Evolutionary conservation across 1,284 basidiomycete genomes (phyloP), one percentile per base, ranked within the genome.

Genomic region (Gymnopus androsaceus): DNA sequence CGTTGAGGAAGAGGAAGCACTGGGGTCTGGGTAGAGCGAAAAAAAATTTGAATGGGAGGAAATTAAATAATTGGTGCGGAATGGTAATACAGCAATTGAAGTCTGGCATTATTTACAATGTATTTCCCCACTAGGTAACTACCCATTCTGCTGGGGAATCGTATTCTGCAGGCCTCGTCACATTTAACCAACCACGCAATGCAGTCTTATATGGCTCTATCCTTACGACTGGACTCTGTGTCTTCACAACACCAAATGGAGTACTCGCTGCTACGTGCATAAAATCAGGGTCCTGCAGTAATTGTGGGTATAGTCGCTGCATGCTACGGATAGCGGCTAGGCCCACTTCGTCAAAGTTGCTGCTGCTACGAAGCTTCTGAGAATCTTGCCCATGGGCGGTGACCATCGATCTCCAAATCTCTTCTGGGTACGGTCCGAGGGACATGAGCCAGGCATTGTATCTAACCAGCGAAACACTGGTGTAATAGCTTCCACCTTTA

Each of bases 401-500:
- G 42, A 45, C 31, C 33, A 53, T 53, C 31, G 42, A 36, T n/a
- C 28, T 45, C 51, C 42, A 53, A 34, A 53, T 31, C n/a, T 28
- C 14, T 11, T 31, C 30, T 27, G 51, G 41, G 44, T 53, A 53
- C 12, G 41, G 15, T 30, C 51, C 42, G 31, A 45, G 42, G 15
- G 41, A 45, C 31, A 53, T 36, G 21, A 53, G 51, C 51, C 51
- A 53, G 33, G 45, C 51, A 17, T 53, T 53, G 17, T 45, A 53
- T n/a, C 46, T 42, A 23, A 49, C 33, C 36, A 47, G 38, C n/a
- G 54, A 49, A 25, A 59, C 46, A 15, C 47, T 55, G 9, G 55
- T 51, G 25, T 42, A 50, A 21, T 47, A 56, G 17, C 54, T 56
- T 21, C 58, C 58, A 19, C 58, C 58, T 45, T 54, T 56, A 4